Conservation (phyloP, 371 early-diverging fungal species). For the Mucor ambiguus region DNA sequence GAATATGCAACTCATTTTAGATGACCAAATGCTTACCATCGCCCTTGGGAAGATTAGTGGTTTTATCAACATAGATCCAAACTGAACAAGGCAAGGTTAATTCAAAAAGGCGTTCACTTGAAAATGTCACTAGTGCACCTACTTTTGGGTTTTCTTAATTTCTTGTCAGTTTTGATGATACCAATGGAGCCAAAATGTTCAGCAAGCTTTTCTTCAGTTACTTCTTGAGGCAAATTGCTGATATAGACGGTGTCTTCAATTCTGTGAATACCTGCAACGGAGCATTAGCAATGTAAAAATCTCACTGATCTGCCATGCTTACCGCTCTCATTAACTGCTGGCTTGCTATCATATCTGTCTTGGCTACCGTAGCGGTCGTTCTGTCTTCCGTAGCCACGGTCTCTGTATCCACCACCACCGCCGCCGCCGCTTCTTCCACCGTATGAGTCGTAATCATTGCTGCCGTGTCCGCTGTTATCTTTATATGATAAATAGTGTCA, state of each 20-base stretch:
- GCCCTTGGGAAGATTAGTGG: conserved; percentile 65
- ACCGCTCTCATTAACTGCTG: conserved; percentile 16
- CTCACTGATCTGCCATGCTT: not conserved
- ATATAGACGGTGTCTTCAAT: conserved; percentile 72
- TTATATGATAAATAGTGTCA: conserved; percentile 7
- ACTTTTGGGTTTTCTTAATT: conserved; percentile 63
- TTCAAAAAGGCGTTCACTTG: not conserved
- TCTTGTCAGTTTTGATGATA: conserved; percentile 72
- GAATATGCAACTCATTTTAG: not conserved
- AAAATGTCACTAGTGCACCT: conserved; percentile 1
- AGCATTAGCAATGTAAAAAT: not conserved
- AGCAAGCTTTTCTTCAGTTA: conserved; percentile 64
- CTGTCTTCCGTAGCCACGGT: conserved; percentile 18
- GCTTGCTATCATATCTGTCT: conserved; percentile 15
- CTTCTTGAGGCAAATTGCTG: conserved; percentile 55
- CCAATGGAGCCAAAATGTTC: conserved; percentile 71
- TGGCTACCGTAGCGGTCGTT: conserved; percentile 6
- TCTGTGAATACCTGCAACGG: conserved; percentile 39
- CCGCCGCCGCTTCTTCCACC: conserved; percentile 9
- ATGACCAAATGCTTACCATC: conserved; percentile 52
- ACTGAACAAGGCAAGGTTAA: conserved; percentile 36
- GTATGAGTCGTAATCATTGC: conserved; percentile 4
- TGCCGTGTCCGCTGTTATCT: conserved; percentile 16
- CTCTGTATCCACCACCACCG: conserved; percentile 12
- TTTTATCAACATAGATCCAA: conserved; percentile 70